Evolutionary conservation across 2,329 filamentous ascomycete genomes (phyloP).

Genomic region (Drechslera avenae): DNA sequence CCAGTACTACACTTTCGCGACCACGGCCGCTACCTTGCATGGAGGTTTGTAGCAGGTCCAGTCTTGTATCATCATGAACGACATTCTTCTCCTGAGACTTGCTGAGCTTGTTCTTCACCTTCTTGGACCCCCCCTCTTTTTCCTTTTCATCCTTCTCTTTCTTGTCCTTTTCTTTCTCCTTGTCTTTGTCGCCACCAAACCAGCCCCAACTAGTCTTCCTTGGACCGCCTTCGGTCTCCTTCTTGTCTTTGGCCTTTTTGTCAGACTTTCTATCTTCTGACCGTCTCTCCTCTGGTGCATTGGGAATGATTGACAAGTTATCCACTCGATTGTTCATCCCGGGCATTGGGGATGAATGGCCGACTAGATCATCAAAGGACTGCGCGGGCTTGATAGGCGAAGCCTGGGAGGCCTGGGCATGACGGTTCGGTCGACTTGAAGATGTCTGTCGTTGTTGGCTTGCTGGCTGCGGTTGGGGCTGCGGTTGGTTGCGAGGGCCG

Average conservation of each 20-base stretch:
- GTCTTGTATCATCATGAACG: slow-evolving; percentile 74
- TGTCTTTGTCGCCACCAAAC: slow-evolving; percentile 68
- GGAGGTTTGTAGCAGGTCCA: slow-evolving; percentile 86
- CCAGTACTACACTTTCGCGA: slow-evolving; percentile 82
- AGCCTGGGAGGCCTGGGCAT: slow-evolving; percentile 37
- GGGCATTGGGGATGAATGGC: slow-evolving; percentile 70
- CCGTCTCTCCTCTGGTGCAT: slow-evolving; percentile 65
- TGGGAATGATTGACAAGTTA: slow-evolving; percentile 79
- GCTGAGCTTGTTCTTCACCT: slow-evolving; percentile 66
- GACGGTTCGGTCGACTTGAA: slow-evolving; percentile 31
- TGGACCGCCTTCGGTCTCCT: slow-evolving; percentile 66
- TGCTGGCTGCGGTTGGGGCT: slow-evolving; percentile 15
- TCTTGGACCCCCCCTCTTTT: slow-evolving; percentile 47
- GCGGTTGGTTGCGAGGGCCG: slow-evolving; percentile 23
- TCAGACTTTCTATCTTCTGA: slow-evolving; percentile 61
- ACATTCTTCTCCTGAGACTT: slow-evolving; percentile 57
- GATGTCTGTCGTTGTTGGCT: slow-evolving; percentile 33
- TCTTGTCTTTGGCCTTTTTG: slow-evolving; percentile 73
- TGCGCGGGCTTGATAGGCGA: slow-evolving; percentile 52
- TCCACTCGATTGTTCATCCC: slow-evolving; percentile 74
- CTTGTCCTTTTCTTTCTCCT: slow-evolving; percentile 72
- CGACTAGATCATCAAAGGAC: slow-evolving; percentile 68
- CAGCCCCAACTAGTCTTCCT: slow-evolving; percentile 87
- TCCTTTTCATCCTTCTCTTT: slow-evolving; percentile 58
- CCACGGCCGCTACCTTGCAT: slow-evolving; percentile 70